phyloP scores from a whole-genome alignment of 805 yeast species.

The Saturnispora sekii region DNA sequence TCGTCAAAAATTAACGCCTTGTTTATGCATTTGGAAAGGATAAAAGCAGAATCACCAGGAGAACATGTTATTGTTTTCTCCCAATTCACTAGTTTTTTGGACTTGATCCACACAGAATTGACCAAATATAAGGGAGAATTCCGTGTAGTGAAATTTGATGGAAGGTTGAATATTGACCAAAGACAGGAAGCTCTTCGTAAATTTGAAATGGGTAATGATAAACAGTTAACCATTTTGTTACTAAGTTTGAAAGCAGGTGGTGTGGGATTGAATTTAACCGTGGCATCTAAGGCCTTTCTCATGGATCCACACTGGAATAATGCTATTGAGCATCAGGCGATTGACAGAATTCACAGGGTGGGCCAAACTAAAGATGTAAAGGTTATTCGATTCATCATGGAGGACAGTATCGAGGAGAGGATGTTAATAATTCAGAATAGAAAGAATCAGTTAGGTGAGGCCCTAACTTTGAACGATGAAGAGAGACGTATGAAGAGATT shows the following conservation, averaged over 20 bases:
- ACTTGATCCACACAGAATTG: constrained; percentile 59
- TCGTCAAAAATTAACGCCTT: constrained; percentile 72
- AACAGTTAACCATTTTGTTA: constrained; percentile 38
- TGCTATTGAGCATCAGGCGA: constrained; percentile 83
- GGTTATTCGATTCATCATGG: constrained; percentile 72
- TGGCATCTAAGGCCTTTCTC: constrained; percentile 76
- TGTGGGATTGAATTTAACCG: constrained; percentile 80
- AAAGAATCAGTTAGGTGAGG: constrained; percentile 73
- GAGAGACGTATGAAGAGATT: constrained; percentile 60
- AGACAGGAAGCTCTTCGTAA: constrained; percentile 50
- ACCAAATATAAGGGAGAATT: constrained; percentile 36
- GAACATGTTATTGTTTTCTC: constrained; percentile 83
- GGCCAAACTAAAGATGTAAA: constrained; percentile 71
- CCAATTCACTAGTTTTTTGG: constrained; percentile 78
- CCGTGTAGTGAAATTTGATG: constrained; percentile 67
- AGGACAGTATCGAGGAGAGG: constrained; percentile 75
- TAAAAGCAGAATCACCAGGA: constrained; percentile 47
- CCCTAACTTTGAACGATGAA: constrained; percentile 65
- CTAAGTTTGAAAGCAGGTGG: constrained; percentile 89
- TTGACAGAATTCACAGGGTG: constrained; percentile 82
- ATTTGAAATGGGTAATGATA: constrained; percentile 33
- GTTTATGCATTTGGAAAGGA: constrained; percentile 43
- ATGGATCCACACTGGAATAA: constrained; percentile 99
- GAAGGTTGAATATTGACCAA: constrained; percentile 57
- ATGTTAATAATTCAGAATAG: constrained; percentile 84